Evolutionary conservation across 768 basidiomycete genomes (phyloP), one percentile per base, ranked within the genome.

Genomic region (Psilocybe azurescens): DNA sequence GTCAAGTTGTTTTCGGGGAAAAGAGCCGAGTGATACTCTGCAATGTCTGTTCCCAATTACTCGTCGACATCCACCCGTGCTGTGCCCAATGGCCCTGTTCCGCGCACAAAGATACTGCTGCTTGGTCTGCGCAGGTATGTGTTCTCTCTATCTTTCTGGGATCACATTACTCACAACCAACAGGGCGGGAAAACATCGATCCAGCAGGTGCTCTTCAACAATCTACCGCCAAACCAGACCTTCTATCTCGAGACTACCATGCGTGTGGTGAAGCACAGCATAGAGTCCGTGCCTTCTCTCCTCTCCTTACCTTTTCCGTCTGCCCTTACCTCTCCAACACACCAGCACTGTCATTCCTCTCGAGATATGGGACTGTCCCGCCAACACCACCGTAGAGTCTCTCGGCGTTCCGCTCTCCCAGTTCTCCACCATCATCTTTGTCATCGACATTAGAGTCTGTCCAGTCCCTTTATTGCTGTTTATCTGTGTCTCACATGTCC

Each of bases 281-380:
- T 93, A 75, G 91, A 97, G 95, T 97, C 74, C 75, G 93, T 68
- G 48, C 57, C 62, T 56, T 52, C 28, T 6, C 46, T 56, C 32
- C 30, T 38, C 51, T 16, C 38, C 30, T 59, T 32, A 39, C 50
- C 60, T 30, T 56, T 36, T 36, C 24, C 24, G 24, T 24, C 63
- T 59, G 30, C 47, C 47, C 59, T 58, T 60, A 65, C 57, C 49
- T 44, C 32, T 46, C 56, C 33, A 24, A 59, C 47, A 41, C 74
- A 36, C 3, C 33, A 97, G 96, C 76, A 91, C 95, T 46, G 88
- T 97, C 65, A 89, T 97, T 63, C 94, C 95, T 1, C 85, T 98
- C 39, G 93, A 97, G 72, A 87, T 98, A 72, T 97, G 94, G 94
- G 95, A 97, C 71, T 94, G 94, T 68, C 97, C 96, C 0, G 93